A percentile compares a stretch with the other conserved stretches of the same genome.
Conservation (phyloP, 2,329 filamentous ascomycete genomes). For the Penicillium thymicola region DNA sequence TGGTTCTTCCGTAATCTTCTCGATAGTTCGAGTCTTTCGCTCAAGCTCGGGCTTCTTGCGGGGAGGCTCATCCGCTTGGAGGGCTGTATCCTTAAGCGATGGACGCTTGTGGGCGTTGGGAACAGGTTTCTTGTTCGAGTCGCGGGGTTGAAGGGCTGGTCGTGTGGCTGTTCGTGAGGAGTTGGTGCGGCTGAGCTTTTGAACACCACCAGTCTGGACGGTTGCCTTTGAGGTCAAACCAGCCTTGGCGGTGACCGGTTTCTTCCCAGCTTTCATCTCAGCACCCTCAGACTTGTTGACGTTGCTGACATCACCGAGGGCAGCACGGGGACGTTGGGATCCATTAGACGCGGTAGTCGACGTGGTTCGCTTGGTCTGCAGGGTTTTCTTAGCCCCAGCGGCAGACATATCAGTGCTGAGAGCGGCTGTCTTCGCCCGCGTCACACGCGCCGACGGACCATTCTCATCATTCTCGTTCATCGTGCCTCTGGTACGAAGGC, state of each 20-base stretch:
- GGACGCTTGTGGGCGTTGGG: slow-evolving; percentile 62
- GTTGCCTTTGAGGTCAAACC: slow-evolving; percentile 75
- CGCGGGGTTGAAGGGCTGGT: slow-evolving; percentile 61
- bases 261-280: slow-evolving; percentile 65
- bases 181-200: slow-evolving; percentile 63
- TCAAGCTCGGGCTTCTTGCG: slow-evolving; percentile 63
- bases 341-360: slow-evolving; percentile 48
- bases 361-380: slow-evolving; percentile 68
- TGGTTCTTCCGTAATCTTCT: neutral
- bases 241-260: slow-evolving; percentile 60
- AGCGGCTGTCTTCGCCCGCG: slow-evolving; percentile 85
- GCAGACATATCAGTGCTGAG: slow-evolving; percentile 48
- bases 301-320: slow-evolving; percentile 93
- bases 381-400: slow-evolving; percentile 62
- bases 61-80: slow-evolving; percentile 60
- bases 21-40: slow-evolving; percentile 36
- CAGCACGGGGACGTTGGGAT: slow-evolving; percentile 70
- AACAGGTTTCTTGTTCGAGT: slow-evolving; percentile 60
- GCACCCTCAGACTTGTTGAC: slow-evolving; percentile 69
- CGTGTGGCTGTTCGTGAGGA: slow-evolving; percentile 53
- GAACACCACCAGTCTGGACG: slow-evolving; percentile 73
- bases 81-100: slow-evolving; percentile 57
- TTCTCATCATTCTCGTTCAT: slow-evolving; percentile 97
- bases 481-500: slow-evolving; percentile 68
- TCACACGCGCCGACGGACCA: slow-evolving; percentile 73